Evolutionary conservation across 1,284 basidiomycete species (phyloP), one percentile per base, ranked within the genome.

Genomic region (Pascua guehoae): DNA sequence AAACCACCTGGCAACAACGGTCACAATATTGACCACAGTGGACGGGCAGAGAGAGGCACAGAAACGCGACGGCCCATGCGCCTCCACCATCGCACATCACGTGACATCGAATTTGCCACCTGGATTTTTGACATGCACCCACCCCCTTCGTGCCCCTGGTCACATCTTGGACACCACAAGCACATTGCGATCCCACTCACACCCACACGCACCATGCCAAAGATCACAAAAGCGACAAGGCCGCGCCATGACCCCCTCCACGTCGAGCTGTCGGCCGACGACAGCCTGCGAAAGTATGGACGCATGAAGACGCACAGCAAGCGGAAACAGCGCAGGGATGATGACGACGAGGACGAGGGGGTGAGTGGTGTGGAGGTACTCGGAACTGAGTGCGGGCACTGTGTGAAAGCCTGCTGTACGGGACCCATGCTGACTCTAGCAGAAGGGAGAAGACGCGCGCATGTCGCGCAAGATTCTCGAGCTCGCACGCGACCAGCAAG

Each of bases 401-500:
- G 8, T 2, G 32, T 10, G 15, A 5, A 32, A 18, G 40, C 12
- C 37, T 9, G 17, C 5, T 12, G 18, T 43, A 18, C 4, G 24
- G 24, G 24, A 32, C 3, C 24, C 7, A 32, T 32, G 24, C 54
- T 56, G 44, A 53, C 41, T 44, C 43, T 17, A 12, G 37, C 52
- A 93, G 89, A 81, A 79, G 46, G 86, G 86, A 11, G 79, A 95
- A 60, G 91, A 94, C 72, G 84, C 89, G 7, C 91, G 90, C 76
- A 88, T 88, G 16, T 96, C 91, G 1, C 82, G 84, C 61, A 89
- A 87, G 68, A 98, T 98, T 58, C 88, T 98, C 66, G 87, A 93
- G 69, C 85, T 98, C 55, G 95, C 95, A 12, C 83, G 86, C 67
- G 88, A 90, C 66, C 96, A 98, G 77, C 94, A 98, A 77, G 87